Conservation (phyloP, 2,329 filamentous ascomycete genomes). For the Lecanicillium sp. region DNA sequence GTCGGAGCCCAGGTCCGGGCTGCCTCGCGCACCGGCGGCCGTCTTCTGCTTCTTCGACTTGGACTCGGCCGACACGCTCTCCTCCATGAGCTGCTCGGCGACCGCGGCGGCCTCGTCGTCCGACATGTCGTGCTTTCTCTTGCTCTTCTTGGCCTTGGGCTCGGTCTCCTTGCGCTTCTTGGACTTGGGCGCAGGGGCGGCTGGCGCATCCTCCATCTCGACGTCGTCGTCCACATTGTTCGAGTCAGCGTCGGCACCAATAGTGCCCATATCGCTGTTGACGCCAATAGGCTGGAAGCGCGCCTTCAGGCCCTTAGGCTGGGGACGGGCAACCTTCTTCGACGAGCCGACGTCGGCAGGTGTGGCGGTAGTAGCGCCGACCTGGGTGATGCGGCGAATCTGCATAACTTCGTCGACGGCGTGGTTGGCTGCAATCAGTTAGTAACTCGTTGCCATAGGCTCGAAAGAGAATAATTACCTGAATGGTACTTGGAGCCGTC, state of each 20-base stretch:
- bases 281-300: slow-evolving; percentile 63
- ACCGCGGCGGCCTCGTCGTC: slow-evolving; percentile 33
- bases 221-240: slow-evolving; percentile 37
- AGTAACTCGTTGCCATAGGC: not conserved
- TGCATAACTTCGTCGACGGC: slow-evolving; percentile 56
- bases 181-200: slow-evolving; percentile 17
- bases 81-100: slow-evolving; percentile 29
- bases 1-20: slow-evolving; percentile 31
- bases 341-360: slow-evolving; percentile 38
- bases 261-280: slow-evolving; percentile 27
- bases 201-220: slow-evolving; percentile 39
- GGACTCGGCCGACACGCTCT: slow-evolving; percentile 29
- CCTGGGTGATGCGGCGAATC: slow-evolving; percentile 55
- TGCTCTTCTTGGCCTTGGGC: slow-evolving; percentile 21
- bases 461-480: slow-evolving; percentile 35
- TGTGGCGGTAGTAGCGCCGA: slow-evolving; percentile 32
- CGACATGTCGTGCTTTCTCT: slow-evolving; percentile 31
- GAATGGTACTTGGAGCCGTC: slow-evolving; percentile 48
- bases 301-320: slow-evolving; percentile 61
- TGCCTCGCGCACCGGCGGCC: slow-evolving; percentile 22
- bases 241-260: slow-evolving; percentile 34
- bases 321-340: slow-evolving; percentile 50
- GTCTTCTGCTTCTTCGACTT: slow-evolving; percentile 39
- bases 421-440: slow-evolving; percentile 24
- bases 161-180: slow-evolving; percentile 24